These are phyloP conservation scores for Rhododendron ovatum DNA, from an alignment of 148 eudicot genomes.

Conservation along the genomic window DNA sequence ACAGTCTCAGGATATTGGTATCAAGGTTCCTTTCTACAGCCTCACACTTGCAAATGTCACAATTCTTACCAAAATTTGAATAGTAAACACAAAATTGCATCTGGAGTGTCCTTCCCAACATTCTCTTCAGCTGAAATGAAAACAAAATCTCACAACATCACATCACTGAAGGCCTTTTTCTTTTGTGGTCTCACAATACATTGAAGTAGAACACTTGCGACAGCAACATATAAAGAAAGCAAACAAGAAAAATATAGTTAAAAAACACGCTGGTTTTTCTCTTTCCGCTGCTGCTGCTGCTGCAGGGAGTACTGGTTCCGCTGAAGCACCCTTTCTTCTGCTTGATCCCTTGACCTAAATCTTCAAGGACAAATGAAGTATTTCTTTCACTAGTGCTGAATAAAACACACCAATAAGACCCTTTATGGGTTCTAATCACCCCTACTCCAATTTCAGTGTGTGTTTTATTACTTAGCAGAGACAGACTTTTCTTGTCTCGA, in stretches of 20 bases:
- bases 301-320: constrained; percentile 53
- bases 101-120: neutral
- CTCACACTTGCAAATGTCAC: neutral
- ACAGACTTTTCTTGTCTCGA: constrained; percentile 33
- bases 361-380: constrained; percentile 59
- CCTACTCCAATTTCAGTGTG: constrained; percentile 79
- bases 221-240: neutral
- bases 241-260: neutral
- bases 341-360: constrained; percentile 62
- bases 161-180: neutral
- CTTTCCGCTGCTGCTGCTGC: constrained; percentile 32
- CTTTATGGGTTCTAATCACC: constrained; percentile 34
- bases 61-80: neutral
- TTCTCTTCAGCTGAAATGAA: neutral
- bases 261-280: constrained; percentile 5
- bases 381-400: constrained; percentile 45
- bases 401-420: constrained; percentile 63
- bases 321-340: constrained; percentile 77
- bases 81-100: neutral
- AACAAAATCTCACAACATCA: neutral
- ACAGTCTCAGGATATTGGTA: neutral
- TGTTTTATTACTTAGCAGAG: constrained; percentile 42
- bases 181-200: neutral
- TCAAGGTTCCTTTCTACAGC: neutral
- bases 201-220: neutral